Conservation (phyloP, 805 yeast species). For the Spathaspora sp. region DNA sequence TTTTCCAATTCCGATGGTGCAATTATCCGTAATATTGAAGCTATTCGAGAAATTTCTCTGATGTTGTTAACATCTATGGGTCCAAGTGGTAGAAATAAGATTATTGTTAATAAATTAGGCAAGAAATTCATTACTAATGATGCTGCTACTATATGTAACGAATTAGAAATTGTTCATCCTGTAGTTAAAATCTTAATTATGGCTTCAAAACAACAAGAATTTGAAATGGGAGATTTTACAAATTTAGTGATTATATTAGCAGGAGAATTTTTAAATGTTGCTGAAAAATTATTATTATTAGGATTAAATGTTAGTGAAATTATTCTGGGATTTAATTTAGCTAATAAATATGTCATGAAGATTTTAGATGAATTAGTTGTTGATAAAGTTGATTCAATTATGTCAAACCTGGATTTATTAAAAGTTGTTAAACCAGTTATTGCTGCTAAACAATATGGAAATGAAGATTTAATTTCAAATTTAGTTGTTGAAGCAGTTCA, state of each 20-base stretch:
- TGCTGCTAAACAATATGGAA: conserved; percentile 90
- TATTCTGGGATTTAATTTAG: conserved; percentile 87
- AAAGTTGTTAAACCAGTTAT: conserved; percentile 84
- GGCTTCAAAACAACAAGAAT: conserved; percentile 97
- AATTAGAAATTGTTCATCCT: conserved; percentile 92
- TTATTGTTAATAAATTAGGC: conserved; percentile 83
- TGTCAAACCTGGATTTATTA: conserved; percentile 47
- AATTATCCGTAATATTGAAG: conserved; percentile 85
- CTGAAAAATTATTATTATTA: conserved; percentile 77
- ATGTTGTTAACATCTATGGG: conserved; percentile 95
- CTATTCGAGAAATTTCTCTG: conserved; percentile 87
- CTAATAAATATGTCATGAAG: conserved; percentile 68
- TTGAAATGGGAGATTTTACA: conserved; percentile 96
- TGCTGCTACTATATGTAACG: conserved; percentile 96
- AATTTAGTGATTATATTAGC: conserved; percentile 89
- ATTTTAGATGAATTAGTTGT: conserved; percentile 65
- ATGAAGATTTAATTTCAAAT: conserved; percentile 70
- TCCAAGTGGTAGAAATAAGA: conserved; percentile 95
- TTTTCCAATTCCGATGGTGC: conserved; percentile 93
- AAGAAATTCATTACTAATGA: conserved; percentile 90
- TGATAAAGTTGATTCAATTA: conserved; percentile 56
- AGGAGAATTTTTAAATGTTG: conserved; percentile 83
- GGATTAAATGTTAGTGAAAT: conserved; percentile 93
- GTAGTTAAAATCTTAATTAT: conserved; percentile 93
- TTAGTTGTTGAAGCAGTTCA: conserved; percentile 84